Conservation (phyloP, 208 protist species). For the Trypanosoma mega region DNA sequence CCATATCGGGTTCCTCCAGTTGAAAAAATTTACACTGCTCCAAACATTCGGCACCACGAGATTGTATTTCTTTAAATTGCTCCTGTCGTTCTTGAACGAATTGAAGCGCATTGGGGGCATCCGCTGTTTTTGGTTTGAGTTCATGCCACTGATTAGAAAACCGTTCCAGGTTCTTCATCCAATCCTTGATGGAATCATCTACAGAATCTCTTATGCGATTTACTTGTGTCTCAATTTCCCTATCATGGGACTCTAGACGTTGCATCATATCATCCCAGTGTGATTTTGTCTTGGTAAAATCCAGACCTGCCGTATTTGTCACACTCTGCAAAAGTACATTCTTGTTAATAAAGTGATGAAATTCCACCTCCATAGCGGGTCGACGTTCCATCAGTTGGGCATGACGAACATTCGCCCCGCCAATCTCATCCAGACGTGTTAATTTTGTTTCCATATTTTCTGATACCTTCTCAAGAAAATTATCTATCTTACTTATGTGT, state of each 20-base stretch:
- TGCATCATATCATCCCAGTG: constrained; percentile 81
- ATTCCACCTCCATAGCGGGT: constrained; percentile 78
- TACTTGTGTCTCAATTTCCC: constrained; percentile 91
- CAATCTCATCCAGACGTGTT: constrained; percentile 94
- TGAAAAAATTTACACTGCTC: constrained; percentile 93
- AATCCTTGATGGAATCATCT: constrained; percentile 65
- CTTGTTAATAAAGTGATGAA: constrained; percentile 93
- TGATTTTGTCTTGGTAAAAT: constrained; percentile 71
- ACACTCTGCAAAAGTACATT: constrained; percentile 91
- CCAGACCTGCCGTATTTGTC: constrained; percentile 64
- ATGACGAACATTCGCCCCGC: constrained; percentile 82
- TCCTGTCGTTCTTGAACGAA: constrained; percentile 80
- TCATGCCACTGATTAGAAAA: constrained; percentile 94
- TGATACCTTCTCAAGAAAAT: constrained; percentile 75
- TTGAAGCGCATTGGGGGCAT: constrained; percentile 62
- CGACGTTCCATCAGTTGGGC: constrained; percentile 83
- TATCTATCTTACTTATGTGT: constrained; percentile 83
- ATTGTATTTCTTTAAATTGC: constrained; percentile 78
- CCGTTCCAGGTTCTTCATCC: constrained; percentile 83
- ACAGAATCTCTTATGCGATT: constrained; percentile 66
- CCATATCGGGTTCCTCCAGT: constrained; percentile 83
- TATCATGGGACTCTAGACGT: constrained; percentile 91
- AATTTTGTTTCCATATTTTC: constrained; percentile 78
- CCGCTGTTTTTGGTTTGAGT: constrained; percentile 92
- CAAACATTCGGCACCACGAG: constrained; percentile 62